phyloP scores from a whole-genome alignment of 768 basidiomycete genomes.

The Pisolithus tinctorius region DNA sequence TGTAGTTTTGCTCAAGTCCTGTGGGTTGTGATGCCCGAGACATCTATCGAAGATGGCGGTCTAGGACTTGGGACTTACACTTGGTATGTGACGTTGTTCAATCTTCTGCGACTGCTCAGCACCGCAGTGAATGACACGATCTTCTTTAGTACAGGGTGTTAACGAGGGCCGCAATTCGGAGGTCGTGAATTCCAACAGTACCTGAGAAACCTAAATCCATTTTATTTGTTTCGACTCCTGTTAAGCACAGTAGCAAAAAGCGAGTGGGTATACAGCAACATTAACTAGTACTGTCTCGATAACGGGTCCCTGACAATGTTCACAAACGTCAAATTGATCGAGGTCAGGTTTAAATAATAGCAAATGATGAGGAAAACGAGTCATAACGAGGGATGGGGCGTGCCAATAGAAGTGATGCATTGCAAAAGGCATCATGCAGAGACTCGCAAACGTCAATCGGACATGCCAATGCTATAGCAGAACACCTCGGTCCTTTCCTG shows the following conservation, averaged over 20 bases:
- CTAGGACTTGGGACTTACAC: too few relatives aligned
- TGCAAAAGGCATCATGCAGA: conserved; percentile 2
- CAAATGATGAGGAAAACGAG: background rate
- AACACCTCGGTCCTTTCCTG: conserved; percentile 55
- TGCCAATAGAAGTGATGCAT: background rate
- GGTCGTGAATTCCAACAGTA: too few relatives aligned
- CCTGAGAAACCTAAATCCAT: background rate
- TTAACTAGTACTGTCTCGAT: background rate
- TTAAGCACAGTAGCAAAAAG: background rate
- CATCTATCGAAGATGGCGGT: too few relatives aligned
- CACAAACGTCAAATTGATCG: too few relatives aligned
- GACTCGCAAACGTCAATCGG: background rate
- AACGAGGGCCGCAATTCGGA: too few relatives aligned
- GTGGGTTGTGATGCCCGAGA: too few relatives aligned
- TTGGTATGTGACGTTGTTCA: too few relatives aligned
- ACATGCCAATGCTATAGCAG: conserved; percentile 38
- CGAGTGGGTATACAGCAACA: background rate
- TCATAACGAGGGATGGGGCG: background rate
- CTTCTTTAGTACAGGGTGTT: too few relatives aligned
- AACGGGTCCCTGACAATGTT: background rate
- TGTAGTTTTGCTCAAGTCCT: too few relatives aligned
- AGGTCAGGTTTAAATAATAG: background rate
- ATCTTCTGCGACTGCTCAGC: too few relatives aligned
- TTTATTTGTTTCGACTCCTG: background rate
- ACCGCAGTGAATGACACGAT: too few relatives aligned